Evolutionary conservation across 805 yeast genomes (phyloP), one percentile per base, ranked within the genome.

Genomic region (Komagataella phaffii): DNA sequence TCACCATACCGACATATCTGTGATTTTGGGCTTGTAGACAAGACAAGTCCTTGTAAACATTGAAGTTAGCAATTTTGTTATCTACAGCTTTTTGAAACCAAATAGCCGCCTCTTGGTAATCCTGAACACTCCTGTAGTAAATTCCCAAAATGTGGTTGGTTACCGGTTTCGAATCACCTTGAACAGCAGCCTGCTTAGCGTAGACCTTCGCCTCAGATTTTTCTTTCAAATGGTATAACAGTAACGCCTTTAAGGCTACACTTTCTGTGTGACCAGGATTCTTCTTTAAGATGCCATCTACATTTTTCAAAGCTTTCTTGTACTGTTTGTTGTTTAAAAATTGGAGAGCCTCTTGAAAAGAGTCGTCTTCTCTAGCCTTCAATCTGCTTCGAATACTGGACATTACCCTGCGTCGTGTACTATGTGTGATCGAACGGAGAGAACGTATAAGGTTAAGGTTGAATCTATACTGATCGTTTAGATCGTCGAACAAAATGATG

Each of bases 121-220:
- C 76, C 56, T 79, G 80, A 47, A 79, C 74, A 24, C 80, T 72
- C 56, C 95, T 76, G 69, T 85, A 84, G 63, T 84, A 85, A 51
- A 91, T 80, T 17, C 96, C 98, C 3, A 87, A 75, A 58, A 93
- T 79, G 61, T 93, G 98, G 67, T 88, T 77, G 17, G 86, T 85
- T 48, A 89, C 77, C 50, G 87, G 81, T 58, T 88, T 80, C 3
- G 71, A 66, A 17, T 79, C 70, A 44, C 78, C 83, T 57, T 80
- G 80, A 40, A 72, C 69, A 21, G 82, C 56, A 0, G 95, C 95
- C 60, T 77, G 79, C 45, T 66, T 57, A 50, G 89, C 77, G 58
- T 79, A 77, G 0, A 74, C 61, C 50, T 75, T 80, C 1, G 89
- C 89, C 51, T 87, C 95, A 1, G 69, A 68, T 53, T 74, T 71